phyloP scores from a whole-genome alignment of 2,329 filamentous ascomycete genomes.

The Lasiodiplodia citricola region DNA sequence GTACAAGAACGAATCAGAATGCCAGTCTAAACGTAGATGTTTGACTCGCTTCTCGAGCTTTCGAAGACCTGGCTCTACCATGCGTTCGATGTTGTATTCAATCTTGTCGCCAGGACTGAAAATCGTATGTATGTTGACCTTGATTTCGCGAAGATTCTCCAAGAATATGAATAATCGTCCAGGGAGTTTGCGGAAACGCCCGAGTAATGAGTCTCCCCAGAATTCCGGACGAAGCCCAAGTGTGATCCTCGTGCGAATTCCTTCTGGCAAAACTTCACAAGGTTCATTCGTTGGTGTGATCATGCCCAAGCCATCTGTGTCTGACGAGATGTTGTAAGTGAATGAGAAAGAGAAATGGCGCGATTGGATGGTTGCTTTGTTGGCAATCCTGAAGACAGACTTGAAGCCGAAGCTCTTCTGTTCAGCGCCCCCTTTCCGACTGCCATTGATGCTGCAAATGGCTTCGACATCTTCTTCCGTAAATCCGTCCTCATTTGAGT shows the following conservation, averaged over 20 bases:
- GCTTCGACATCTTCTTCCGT: slow-evolving; percentile 47
- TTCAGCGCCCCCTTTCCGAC: slow-evolving; percentile 45
- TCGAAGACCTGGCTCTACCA: neutral
- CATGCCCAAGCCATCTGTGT: slow-evolving; percentile 58
- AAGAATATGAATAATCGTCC: neutral
- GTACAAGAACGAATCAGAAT: neutral
- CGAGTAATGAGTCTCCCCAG: neutral
- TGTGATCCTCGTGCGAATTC: slow-evolving; percentile 32
- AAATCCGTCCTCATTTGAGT: slow-evolving; percentile 7
- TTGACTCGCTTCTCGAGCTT: neutral
- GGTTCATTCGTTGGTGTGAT: slow-evolving; percentile 49
- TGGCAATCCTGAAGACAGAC: slow-evolving; percentile 43
- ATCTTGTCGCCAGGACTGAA: neutral
- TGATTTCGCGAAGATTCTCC: neutral
- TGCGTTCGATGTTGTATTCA: neutral
- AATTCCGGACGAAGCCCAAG: slow-evolving; percentile 15
- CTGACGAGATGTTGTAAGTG: slow-evolving; percentile 35
- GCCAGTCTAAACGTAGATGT: neutral
- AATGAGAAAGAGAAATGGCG: slow-evolving; percentile 46
- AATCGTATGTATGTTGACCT: neutral
- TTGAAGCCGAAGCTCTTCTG: slow-evolving; percentile 47
- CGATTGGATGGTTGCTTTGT: slow-evolving; percentile 48
- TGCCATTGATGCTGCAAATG: slow-evolving; percentile 54
- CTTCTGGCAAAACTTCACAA: slow-evolving; percentile 19
- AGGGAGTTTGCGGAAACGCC: neutral